phyloP scores from a whole-genome alignment of 108 stramenopile species.

The Cyclotella sp. region DNA sequence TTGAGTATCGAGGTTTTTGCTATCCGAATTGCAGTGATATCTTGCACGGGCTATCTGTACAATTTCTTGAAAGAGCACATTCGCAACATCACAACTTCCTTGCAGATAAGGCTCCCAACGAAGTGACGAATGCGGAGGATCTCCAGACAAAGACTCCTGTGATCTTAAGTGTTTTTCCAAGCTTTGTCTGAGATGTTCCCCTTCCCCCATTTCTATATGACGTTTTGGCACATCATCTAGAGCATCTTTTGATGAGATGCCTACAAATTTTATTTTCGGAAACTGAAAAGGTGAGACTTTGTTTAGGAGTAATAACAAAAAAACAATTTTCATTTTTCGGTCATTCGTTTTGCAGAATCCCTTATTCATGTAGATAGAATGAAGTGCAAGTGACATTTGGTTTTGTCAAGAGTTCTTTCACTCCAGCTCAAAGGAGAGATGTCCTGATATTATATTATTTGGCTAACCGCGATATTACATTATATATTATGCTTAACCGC shows the following conservation, averaged over 20 bases:
- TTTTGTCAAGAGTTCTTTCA: no score
- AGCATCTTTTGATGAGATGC: conserved; percentile 2
- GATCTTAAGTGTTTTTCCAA: conserved; percentile 31
- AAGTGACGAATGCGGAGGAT: neutral
- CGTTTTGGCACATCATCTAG: conserved; percentile 16
- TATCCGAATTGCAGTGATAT: neutral
- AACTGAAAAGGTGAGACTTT: conserved; percentile 23
- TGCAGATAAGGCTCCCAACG: conserved; percentile 41
- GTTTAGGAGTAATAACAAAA: no score
- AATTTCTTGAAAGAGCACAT: conserved; percentile 33
- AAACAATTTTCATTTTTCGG: no score
- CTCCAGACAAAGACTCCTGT: neutral
- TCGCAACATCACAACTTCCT: conserved; percentile 41
- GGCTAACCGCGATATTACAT: no score
- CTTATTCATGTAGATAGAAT: no score
- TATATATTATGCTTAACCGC: no score
- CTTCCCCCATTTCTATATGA: conserved; percentile 30
- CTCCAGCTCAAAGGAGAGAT: no score
- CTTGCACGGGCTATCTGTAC: conserved; percentile 11
- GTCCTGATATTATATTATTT: no score
- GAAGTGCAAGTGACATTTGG: no score
- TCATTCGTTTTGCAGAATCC: no score
- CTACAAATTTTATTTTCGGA: conserved; percentile 42
- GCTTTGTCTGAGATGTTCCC: conserved; percentile 6
- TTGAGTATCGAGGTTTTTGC: neutral